Percentiles rank a stretch among this genome's conserved stretches.
phyloP scores from a whole-genome alignment of 148 eudicot genomes.

The Spergularia bocconei region DNA sequence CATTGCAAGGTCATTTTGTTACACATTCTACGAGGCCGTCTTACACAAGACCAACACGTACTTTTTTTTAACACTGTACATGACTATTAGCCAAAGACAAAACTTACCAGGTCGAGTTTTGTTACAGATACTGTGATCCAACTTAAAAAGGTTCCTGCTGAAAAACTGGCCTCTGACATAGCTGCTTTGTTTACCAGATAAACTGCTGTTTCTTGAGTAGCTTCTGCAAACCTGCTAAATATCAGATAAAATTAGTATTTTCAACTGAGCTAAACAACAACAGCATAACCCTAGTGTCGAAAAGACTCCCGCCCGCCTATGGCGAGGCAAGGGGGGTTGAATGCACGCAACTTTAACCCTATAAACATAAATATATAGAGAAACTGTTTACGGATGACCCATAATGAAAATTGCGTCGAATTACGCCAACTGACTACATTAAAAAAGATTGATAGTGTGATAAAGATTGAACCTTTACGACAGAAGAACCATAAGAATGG shows the following conservation, averaged over 20 bases:
- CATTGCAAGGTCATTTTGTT: no score
- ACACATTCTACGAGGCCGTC: no score
- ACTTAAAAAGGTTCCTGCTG: slow-evolving; percentile 31
- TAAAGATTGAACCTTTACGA: slow-evolving; percentile 36
- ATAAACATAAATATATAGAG: no score
- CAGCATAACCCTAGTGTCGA: not conserved
- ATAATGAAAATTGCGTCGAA: no score
- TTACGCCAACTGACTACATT: not conserved
- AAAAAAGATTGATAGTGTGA: not conserved
- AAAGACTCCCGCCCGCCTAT: no score
- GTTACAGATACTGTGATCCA: slow-evolving; percentile 10
- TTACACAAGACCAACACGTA: no score
- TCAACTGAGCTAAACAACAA: not conserved
- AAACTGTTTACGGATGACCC: not conserved
- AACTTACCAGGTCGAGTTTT: slow-evolving; percentile 37
- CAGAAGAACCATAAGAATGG: slow-evolving; percentile 23
- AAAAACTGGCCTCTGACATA: slow-evolving; percentile 52
- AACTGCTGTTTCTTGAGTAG: slow-evolving; percentile 25
- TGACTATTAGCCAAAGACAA: not conserved
- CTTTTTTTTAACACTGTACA: no score
- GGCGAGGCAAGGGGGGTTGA: no score
- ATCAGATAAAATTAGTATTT: not conserved
- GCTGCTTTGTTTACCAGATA: slow-evolving; percentile 42
- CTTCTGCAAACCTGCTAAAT: slow-evolving; percentile 28
- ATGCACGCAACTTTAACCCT: no score